phyloP scores from a whole-genome alignment of 768 basidiomycete genomes.

The Lactarius tabidus region DNA sequence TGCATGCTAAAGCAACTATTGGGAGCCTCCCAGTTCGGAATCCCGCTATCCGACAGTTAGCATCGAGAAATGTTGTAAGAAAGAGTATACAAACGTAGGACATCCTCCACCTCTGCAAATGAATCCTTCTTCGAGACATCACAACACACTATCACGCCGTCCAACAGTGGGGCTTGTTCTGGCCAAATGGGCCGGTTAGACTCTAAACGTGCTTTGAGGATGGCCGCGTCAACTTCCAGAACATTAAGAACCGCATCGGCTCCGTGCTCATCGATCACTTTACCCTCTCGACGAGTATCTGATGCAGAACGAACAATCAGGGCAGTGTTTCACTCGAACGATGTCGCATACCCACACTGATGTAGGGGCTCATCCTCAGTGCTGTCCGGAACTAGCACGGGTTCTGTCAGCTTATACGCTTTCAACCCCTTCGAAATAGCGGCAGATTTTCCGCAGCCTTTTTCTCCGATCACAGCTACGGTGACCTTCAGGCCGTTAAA shows the following conservation, averaged over 20 bases:
- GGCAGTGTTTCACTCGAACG: slow-evolving; percentile 26
- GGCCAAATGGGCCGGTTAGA: slow-evolving; percentile 43
- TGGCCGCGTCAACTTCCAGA: slow-evolving; percentile 33
- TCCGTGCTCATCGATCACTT: slow-evolving; percentile 25
- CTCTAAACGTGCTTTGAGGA: slow-evolving; percentile 32
- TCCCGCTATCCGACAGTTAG: slow-evolving; percentile 41
- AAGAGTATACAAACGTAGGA: slow-evolving; percentile 59
- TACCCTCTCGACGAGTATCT: slow-evolving; percentile 43
- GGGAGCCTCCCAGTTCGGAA: slow-evolving; percentile 57
- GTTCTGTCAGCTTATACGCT: slow-evolving; percentile 45
- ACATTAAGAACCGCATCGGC: slow-evolving; percentile 29
- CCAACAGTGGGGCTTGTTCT: slow-evolving; percentile 52
- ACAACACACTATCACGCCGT: slow-evolving; percentile 85
- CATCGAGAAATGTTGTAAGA: slow-evolving; percentile 9
- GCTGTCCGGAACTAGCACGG: slow-evolving; percentile 26
- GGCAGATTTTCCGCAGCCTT: slow-evolving; percentile 80
- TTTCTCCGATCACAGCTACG: slow-evolving; percentile 74
- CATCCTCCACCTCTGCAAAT: slow-evolving; percentile 58
- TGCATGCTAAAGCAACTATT: slow-evolving; percentile 80
- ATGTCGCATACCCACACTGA: slow-evolving; percentile 32
- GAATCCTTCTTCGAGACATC: slow-evolving; percentile 63
- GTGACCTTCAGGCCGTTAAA: slow-evolving; percentile 38
- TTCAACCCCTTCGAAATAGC: slow-evolving; percentile 75
- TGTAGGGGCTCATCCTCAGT: slow-evolving; percentile 24
- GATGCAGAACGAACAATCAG: slow-evolving; percentile 27